These are phyloP conservation scores for Pisolithus albus DNA, from an alignment of 768 basidiomycete species.

Conservation along the genomic window DNA sequence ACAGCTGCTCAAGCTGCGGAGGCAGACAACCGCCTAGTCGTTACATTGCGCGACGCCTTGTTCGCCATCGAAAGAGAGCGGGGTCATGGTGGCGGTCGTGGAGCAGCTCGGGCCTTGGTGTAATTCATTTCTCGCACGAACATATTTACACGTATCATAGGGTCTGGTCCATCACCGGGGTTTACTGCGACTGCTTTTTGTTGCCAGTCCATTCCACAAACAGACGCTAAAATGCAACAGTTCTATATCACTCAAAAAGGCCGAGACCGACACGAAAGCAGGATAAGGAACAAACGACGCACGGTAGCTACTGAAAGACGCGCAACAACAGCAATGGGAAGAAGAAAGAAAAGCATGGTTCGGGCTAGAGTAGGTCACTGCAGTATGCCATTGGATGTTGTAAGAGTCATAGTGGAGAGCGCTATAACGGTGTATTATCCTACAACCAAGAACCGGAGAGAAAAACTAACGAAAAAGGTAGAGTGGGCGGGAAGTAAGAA, in stretches of 20 bases:
- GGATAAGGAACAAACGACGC: too few species aligned
- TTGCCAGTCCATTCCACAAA: too few species aligned
- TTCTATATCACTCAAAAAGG: too few species aligned
- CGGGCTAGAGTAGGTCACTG: too few species aligned
- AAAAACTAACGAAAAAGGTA: constrained; percentile 1
- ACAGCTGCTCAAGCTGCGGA: constrained; percentile 35
- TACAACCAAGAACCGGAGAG: constrained; percentile 13
- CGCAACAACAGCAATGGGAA: too few species aligned
- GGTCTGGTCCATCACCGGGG: too few species aligned
- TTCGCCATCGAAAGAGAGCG: constrained; percentile 81
- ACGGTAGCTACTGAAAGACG: too few species aligned
- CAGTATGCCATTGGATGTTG: too few species aligned
- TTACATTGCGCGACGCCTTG: constrained; percentile 77
- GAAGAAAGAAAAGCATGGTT: too few species aligned
- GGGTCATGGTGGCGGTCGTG: constrained; percentile 77
- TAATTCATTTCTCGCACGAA: constrained; percentile 16
- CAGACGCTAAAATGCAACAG: too few species aligned
- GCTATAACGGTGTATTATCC: constrained; percentile 13
- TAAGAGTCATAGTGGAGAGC: background rate
- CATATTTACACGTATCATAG: background rate
- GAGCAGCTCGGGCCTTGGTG: constrained; percentile 66
- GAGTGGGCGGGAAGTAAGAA: background rate
- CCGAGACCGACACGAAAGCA: too few species aligned
- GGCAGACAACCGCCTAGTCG: constrained; percentile 49
- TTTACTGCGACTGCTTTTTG: too few species aligned